phyloP scores from a whole-genome alignment of 257 asterid genomes.

The Solanum gandarillasii region DNA sequence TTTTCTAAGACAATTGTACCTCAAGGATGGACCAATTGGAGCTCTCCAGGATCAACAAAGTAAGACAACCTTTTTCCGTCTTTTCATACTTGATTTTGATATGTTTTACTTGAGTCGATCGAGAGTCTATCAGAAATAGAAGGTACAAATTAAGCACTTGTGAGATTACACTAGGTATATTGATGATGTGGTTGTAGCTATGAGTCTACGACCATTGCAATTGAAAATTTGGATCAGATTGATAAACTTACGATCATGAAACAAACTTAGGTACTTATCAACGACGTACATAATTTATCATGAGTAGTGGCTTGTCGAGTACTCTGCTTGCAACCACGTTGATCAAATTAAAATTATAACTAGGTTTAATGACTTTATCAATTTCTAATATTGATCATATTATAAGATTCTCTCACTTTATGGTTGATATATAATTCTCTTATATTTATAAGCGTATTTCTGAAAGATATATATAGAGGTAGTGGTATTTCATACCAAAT shows the following conservation, averaged over 20 bases:
- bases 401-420: neutral
- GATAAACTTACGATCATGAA: neutral
- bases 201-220: neutral
- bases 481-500: too few species aligned
- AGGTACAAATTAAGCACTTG: neutral
- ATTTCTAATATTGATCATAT: neutral
- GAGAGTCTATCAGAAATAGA: neutral
- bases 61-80: constrained; percentile 11
- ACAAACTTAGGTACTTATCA: neutral
- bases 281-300: neutral
- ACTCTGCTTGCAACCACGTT: neutral
- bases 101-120: neutral
- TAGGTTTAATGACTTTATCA: neutral
- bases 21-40: constrained; percentile 73
- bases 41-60: constrained; percentile 36
- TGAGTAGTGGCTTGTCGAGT: neutral
- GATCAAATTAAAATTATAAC: neutral
- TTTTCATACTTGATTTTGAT: neutral
- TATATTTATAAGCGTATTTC: neutral
- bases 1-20: constrained; percentile 45
- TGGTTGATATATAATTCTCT: neutral
- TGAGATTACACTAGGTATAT: neutral
- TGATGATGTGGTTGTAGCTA: neutral
- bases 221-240: neutral
- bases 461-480: neutral